Evolutionary conservation across 139 green algal species (phyloP).

Genomic region (Desmodesmus armatus): DNA sequence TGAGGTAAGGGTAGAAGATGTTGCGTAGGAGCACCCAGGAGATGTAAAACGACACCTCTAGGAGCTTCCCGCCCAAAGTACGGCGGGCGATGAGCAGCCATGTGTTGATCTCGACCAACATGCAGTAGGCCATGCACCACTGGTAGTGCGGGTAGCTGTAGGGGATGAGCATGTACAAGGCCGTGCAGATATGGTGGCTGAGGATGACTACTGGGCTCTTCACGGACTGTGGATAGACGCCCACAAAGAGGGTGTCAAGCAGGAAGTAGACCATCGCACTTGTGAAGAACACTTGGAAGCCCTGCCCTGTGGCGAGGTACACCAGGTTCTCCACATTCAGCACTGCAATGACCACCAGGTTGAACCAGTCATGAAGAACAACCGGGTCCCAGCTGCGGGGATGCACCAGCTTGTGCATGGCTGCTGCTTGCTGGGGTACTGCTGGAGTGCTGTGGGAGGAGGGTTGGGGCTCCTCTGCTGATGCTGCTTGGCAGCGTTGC

Average conservation of each 20-base stretch:
- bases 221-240: conserved; percentile 56
- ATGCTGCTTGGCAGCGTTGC: not conserved
- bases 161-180: conserved; percentile 64
- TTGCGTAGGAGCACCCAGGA: conserved; percentile 65
- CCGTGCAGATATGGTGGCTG: conserved; percentile 59
- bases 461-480: not conserved
- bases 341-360: conserved; percentile 40
- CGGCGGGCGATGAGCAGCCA: conserved; percentile 70
- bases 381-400: conserved; percentile 40
- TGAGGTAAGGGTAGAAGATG: conserved; percentile 68
- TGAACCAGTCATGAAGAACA: conserved; percentile 43
- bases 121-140: conserved; percentile 65
- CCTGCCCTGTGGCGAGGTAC: conserved; percentile 26
- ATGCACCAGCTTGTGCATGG: conserved; percentile 39
- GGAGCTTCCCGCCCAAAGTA: conserved; percentile 29
- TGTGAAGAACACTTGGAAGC: conserved; percentile 54
- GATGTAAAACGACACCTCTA: conserved; percentile 59
- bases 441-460: too few relatives aligned
- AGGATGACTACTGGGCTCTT: conserved; percentile 69
- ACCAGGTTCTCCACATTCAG: conserved; percentile 40
- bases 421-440: not conserved
- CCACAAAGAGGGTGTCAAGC: conserved; percentile 45
- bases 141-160: conserved; percentile 66
- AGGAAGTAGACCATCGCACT: conserved; percentile 62
- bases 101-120: conserved; percentile 63